phyloP scores from a whole-genome alignment of 257 asterid genomes.

The Striga asiatica region DNA sequence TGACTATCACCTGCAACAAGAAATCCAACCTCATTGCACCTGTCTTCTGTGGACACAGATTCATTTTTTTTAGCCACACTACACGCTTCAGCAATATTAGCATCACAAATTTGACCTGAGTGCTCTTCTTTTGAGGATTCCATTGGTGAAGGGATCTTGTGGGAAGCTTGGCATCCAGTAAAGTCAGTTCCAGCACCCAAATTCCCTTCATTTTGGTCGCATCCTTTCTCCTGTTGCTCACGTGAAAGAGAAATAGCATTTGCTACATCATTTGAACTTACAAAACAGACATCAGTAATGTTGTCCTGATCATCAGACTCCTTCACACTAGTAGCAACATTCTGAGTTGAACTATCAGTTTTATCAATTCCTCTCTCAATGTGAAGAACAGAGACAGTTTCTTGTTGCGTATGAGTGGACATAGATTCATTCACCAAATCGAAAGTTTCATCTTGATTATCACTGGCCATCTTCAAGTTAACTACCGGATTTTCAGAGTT shows the following conservation, averaged over 20 bases:
- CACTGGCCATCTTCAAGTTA: conserved; percentile 22
- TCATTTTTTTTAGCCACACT: conserved; percentile 16
- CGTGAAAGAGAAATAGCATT: conserved; percentile 16
- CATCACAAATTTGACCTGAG: conserved; percentile 25
- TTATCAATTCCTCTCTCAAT: conserved; percentile 15
- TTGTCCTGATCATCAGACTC: conserved; percentile 26
- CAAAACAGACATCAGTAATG: conserved; percentile 20
- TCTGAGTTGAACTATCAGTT: conserved; percentile 25
- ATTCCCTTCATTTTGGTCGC: conserved; percentile 17
- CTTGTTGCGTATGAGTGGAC: conserved; percentile 26
- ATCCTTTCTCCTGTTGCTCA: conserved; percentile 23
- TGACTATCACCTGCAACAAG: conserved; percentile 22
- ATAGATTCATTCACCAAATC: conserved; percentile 24
- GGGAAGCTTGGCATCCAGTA: conserved; percentile 19
- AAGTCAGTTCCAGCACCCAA: conserved; percentile 24
- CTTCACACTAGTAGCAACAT: conserved; percentile 19
- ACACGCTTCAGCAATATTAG: conserved; percentile 18
- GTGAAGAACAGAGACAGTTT: conserved; percentile 22
- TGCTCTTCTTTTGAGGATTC: conserved; percentile 30
- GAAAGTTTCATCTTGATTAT: conserved; percentile 22
- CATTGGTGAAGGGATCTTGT: conserved; percentile 22
- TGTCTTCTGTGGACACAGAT: conserved; percentile 20
- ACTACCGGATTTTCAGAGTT: conserved; percentile 18
- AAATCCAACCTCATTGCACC: conserved; percentile 20
- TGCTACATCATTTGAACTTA: conserved; percentile 20